Conservation (phyloP, 129 eudicot genomes). For the Chrysanthemum makinoi region DNA sequence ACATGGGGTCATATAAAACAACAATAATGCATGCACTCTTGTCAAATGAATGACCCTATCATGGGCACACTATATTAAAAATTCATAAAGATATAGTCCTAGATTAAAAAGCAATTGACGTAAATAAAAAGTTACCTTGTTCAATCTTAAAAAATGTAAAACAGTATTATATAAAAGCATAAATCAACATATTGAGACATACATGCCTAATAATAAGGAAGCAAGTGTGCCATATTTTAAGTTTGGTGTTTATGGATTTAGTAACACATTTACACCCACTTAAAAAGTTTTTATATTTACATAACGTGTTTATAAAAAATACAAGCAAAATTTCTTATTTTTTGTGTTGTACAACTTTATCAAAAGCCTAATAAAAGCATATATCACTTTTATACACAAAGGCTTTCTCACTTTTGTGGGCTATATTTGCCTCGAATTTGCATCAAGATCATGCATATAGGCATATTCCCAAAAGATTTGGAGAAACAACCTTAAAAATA, state of each 20-base stretch:
- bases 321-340: conserved; percentile 15
- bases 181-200: too few relatives aligned
- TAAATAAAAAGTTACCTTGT: too few relatives aligned
- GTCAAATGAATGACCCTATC: conserved; percentile 14
- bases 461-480: conserved; percentile 22
- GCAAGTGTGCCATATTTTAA: too few relatives aligned
- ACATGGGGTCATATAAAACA: conserved; percentile 33
- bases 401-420: conserved; percentile 27
- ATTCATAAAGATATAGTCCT: too few relatives aligned
- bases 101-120: too few relatives aligned
- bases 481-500: conserved; percentile 19
- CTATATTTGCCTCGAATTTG: conserved; percentile 20
- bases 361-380: conserved; percentile 30
- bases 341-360: conserved; percentile 16
- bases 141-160: not conserved
- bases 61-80: not conserved
- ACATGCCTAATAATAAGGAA: too few relatives aligned
- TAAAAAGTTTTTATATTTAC: not conserved
- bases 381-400: conserved; percentile 33
- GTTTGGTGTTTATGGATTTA: not conserved
- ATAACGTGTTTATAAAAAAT: not conserved
- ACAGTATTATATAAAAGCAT: not conserved
- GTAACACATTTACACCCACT: not conserved
- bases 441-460: conserved; percentile 23
- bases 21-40: conserved; percentile 26